Conservation (phyloP, 768 basidiomycete species). For the Kwoniella sp. region DNA sequence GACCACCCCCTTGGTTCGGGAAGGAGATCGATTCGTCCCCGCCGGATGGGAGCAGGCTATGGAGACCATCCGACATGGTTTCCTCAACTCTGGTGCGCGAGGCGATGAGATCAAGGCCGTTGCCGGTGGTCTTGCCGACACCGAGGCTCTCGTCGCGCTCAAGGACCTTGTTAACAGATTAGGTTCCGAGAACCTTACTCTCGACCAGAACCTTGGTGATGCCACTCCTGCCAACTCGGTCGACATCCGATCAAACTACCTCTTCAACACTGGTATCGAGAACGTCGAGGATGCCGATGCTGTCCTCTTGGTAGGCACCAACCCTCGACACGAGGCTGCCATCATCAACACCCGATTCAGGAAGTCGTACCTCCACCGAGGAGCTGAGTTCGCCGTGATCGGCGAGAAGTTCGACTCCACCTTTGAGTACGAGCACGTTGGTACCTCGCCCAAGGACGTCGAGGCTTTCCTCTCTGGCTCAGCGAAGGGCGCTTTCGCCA, state of each 20-base stretch:
- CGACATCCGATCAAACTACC: constrained; percentile 92
- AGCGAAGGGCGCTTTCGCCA: constrained; percentile 66
- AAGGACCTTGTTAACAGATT: constrained; percentile 91
- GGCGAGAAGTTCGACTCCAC: constrained; percentile 89
- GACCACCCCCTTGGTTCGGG: constrained; percentile 84
- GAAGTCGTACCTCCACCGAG: constrained; percentile 87
- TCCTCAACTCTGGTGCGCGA: constrained; percentile 75
- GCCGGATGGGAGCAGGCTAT: constrained; percentile 91
- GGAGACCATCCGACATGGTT: constrained; percentile 73
- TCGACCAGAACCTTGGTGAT: constrained; percentile 73
- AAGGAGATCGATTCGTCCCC: constrained; percentile 88
- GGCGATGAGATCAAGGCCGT: constrained; percentile 93
- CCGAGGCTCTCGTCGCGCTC: constrained; percentile 87
- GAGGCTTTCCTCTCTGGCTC: constrained; percentile 72
- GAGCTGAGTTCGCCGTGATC: constrained; percentile 82
- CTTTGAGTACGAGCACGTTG: constrained; percentile 91
- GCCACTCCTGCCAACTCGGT: constrained; percentile 75
- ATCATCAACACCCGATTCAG: constrained; percentile 96
- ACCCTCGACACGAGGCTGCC: constrained; percentile 95
- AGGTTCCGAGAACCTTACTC: constrained; percentile 88
- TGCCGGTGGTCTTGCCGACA: constrained; percentile 89
- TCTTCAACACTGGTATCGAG: constrained; percentile 91
- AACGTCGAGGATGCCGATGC: constrained; percentile 88
- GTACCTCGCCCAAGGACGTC: constrained; percentile 72
- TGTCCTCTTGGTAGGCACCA: constrained; percentile 91